phyloP scores from a whole-genome alignment of 495 filamentous ascomycete species.

The Aspergillus asperescens region DNA sequence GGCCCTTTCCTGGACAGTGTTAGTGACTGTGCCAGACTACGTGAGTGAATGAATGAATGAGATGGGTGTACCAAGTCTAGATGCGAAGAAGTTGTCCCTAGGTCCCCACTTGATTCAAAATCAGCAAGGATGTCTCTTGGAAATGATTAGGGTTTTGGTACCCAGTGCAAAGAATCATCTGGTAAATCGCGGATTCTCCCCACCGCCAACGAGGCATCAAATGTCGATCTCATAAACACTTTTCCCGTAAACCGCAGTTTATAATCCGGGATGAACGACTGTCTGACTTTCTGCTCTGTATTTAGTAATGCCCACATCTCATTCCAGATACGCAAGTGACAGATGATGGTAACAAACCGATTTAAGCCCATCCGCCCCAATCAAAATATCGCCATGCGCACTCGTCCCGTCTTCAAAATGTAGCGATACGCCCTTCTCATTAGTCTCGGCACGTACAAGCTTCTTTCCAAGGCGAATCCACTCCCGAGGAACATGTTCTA shows the following conservation, averaged over 20 bases:
- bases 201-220: conserved; percentile 36
- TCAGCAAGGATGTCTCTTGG: no score
- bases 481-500: conserved; percentile 35
- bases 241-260: conserved; percentile 40
- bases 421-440: conserved; percentile 17
- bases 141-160: conserved; percentile 3
- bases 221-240: conserved; percentile 44
- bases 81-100: conserved; percentile 44
- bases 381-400: conserved; percentile 27
- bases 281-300: conserved; percentile 21
- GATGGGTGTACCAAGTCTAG: conserved; percentile 33
- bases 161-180: conserved; percentile 43
- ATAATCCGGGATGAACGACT: conserved; percentile 38
- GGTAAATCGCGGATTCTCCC: conserved; percentile 37
- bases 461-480: conserved; percentile 26
- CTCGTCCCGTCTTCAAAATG: conserved; percentile 30
- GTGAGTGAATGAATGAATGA: no score
- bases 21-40: background rate
- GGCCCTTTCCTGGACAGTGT: conserved; percentile 23
- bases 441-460: conserved; percentile 14
- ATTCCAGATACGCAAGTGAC: background rate
- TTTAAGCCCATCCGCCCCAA: conserved; percentile 34
- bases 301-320: background rate
- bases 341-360: conserved; percentile 20
- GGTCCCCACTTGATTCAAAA: conserved; percentile 41